phyloP scores from a whole-genome alignment of 106 monocot species.

The Apostasia shenzhenica region DNA sequence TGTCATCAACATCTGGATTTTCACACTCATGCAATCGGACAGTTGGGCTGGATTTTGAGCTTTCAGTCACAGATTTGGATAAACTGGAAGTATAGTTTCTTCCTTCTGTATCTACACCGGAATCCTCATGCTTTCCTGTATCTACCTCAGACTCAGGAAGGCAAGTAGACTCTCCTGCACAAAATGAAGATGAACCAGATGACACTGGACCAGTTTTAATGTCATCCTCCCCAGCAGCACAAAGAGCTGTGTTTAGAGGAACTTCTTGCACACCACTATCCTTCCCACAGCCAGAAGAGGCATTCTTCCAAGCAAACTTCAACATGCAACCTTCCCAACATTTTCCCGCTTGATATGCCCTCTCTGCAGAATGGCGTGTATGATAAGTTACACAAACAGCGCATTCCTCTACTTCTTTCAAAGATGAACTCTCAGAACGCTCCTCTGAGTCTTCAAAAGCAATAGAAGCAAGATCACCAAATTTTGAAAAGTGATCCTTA shows the following conservation, averaged over 20 bases:
- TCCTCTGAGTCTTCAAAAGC: constrained; percentile 43
- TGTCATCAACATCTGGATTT: constrained; percentile 13
- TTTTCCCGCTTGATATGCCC: constrained; percentile 49
- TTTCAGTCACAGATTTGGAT: neutral
- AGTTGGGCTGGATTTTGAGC: constrained; percentile 14
- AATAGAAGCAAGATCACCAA: constrained; percentile 47
- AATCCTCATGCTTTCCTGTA: constrained; percentile 1
- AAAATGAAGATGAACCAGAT: constrained; percentile 10
- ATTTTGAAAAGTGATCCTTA: constrained; percentile 65
- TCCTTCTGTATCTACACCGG: constrained; percentile 5
- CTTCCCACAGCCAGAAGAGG: constrained; percentile 14
- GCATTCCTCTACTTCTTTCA: constrained; percentile 18
- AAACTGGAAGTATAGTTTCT: constrained; percentile 8
- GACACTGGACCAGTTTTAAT: neutral
- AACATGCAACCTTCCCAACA: constrained; percentile 59
- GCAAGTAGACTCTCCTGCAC: constrained; percentile 7
- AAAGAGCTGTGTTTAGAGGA: constrained; percentile 1
- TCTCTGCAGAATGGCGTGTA: constrained; percentile 53
- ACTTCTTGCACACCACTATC: constrained; percentile 12
- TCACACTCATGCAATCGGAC: constrained; percentile 12
- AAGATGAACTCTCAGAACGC: constrained; percentile 11
- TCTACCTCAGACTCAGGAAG: constrained; percentile 3
- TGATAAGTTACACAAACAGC: constrained; percentile 50
- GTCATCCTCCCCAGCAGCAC: neutral
- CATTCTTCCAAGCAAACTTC: constrained; percentile 49